A percentile compares a stretch with the other conserved stretches of the same genome.
These are phyloP conservation scores for Rhododendron vialii DNA, from an alignment of 148 eudicot genomes.

Conservation along the genomic window DNA sequence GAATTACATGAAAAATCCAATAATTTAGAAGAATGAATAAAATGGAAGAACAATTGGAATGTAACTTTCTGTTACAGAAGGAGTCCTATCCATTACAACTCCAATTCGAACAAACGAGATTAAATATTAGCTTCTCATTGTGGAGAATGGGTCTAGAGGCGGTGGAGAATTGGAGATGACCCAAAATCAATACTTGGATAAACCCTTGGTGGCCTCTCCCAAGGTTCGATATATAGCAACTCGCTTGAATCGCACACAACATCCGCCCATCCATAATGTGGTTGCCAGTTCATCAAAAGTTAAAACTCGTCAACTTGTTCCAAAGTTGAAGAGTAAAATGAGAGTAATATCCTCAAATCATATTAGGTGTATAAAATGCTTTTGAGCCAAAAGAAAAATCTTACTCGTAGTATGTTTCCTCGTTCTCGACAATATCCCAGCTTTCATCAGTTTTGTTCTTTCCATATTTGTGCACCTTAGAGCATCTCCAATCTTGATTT, in stretches of 20 bases:
- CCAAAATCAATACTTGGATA: conserved; percentile 59
- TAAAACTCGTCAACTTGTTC: background rate
- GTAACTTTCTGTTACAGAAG: conserved; percentile 8
- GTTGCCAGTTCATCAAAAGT: conserved; percentile 48
- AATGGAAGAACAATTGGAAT: background rate
- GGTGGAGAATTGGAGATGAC: conserved; percentile 29
- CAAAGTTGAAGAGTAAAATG: background rate
- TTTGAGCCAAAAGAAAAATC: conserved; percentile 12
- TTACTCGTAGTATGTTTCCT: conserved; percentile 91
- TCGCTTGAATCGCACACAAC: conserved; percentile 90
- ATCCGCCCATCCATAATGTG: conserved; percentile 98
- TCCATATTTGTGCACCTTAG: conserved; percentile 86
- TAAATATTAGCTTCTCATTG: conserved; percentile 5
- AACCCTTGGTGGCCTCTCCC: conserved; percentile 80
- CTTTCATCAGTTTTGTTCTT: conserved; percentile 92
- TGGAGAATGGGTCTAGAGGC: conserved; percentile 27
- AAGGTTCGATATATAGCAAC: conserved; percentile 73
- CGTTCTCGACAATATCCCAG: conserved; percentile 94
- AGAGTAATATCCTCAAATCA: background rate
- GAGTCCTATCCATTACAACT: conserved; percentile 9
- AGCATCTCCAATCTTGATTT: too few species aligned
- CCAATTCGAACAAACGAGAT: background rate
- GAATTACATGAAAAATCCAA: background rate
- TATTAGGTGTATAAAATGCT: background rate
- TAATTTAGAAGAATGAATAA: background rate